These are phyloP conservation scores for Neurospora intermedia DNA, from an alignment of 495 filamentous ascomycete genomes.

Conservation along the genomic window DNA sequence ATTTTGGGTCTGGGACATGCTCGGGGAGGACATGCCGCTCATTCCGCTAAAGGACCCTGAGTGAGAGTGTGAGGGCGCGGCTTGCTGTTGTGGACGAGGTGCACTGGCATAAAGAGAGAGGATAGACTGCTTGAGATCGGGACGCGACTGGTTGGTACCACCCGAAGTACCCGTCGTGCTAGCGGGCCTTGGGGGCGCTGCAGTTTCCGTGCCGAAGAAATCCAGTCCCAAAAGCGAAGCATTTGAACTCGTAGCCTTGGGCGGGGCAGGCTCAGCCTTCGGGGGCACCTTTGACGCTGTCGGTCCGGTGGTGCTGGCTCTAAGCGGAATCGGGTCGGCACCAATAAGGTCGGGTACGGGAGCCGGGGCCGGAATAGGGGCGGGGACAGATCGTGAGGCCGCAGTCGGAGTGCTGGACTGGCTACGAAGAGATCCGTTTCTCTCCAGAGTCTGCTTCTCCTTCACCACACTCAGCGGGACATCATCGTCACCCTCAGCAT, in stretches of 20 bases:
- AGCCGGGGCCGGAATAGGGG: conserved; percentile 1
- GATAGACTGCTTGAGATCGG: conserved; percentile 95
- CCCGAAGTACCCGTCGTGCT: conserved; percentile 56
- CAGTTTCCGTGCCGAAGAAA: conserved; percentile 67
- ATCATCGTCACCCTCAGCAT: conserved; percentile 75
- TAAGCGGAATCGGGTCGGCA: conserved; percentile 32
- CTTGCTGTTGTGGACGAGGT: conserved; percentile 52
- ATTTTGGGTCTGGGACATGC: conserved; percentile 30
- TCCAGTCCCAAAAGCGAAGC: conserved; percentile 90
- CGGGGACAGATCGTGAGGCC: conserved; percentile 16
- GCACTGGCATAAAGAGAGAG: conserved; percentile 87
- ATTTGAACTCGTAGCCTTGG: conserved; percentile 46
- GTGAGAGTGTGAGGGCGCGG: conserved; percentile 31
- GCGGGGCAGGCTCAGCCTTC: conserved; percentile 52
- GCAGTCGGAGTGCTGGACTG: conserved; percentile 26
- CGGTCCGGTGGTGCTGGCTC: conserved; percentile 49
- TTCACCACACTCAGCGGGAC: conserved; percentile 50
- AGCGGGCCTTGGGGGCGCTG: conserved; percentile 57
- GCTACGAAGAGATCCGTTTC: conserved; percentile 35
- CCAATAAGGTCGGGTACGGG: conserved; percentile 42
- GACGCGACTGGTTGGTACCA: conserved; percentile 57
- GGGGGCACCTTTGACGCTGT: conserved; percentile 57
- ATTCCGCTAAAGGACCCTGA: conserved; percentile 39
- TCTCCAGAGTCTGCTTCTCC: conserved; percentile 44
- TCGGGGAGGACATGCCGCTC: conserved; percentile 42